phyloP scores from a whole-genome alignment of 2,329 filamentous ascomycete species.

The Aspergillus sp. region DNA sequence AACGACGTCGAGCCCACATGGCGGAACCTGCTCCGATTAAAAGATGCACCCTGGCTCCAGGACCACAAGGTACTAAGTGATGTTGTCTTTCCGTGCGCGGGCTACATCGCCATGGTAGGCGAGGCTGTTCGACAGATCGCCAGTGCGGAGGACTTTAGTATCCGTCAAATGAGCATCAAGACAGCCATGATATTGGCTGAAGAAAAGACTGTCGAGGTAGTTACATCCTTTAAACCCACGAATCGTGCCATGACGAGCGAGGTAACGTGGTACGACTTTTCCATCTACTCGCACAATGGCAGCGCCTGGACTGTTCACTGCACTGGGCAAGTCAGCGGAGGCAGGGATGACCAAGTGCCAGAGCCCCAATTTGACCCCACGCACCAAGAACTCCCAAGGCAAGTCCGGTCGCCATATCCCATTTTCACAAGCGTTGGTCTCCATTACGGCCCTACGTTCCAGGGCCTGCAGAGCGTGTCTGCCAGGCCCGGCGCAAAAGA shows the following conservation, averaged over 20 bases:
- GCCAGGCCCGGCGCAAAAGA: not conserved
- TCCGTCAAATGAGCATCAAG: conserved; percentile 24
- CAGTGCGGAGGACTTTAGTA: conserved; percentile 2
- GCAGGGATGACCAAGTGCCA: not conserved
- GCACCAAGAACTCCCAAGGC: not conserved
- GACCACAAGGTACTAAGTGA: conserved; percentile 45
- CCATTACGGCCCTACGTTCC: not conserved
- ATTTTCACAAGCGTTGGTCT: not conserved
- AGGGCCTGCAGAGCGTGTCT: not conserved
- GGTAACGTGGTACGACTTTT: conserved; percentile 33
- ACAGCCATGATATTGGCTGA: conserved; percentile 30
- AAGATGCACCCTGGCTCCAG: conserved; percentile 11
- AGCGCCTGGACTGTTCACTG: conserved; percentile 1
- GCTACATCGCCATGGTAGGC: conserved; percentile 49
- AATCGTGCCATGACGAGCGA: conserved; percentile 19
- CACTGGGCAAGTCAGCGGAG: not conserved
- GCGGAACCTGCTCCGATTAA: conserved; percentile 39
- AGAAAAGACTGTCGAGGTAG: conserved; percentile 22
- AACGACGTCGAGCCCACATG: conserved; percentile 42
- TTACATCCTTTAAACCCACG: conserved; percentile 23
- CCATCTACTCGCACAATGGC: not conserved
- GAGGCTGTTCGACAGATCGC: conserved; percentile 39
- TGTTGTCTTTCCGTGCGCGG: conserved; percentile 51
- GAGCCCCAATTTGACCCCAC: not conserved
- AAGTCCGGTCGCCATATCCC: not conserved